These are phyloP conservation scores for Closterium sp. DNA, from an alignment of 139 green algal species.

Conservation along the genomic window DNA sequence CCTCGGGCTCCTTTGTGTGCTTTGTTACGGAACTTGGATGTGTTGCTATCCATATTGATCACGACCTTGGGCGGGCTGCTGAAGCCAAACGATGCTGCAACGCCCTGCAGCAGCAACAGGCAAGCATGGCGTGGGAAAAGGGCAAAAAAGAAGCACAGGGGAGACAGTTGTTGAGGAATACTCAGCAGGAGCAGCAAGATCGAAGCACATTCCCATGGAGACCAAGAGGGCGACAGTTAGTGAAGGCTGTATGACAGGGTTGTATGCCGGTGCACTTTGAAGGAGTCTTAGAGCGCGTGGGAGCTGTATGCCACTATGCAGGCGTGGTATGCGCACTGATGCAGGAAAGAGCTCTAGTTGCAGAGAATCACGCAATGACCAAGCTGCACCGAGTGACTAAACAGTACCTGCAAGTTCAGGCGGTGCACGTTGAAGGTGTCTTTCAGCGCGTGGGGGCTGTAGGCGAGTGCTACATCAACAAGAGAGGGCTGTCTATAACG, in stretches of 20 bases:
- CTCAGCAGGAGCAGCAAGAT: neutral
- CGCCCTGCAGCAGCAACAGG: conserved; percentile 49
- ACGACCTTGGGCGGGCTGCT: conserved; percentile 71
- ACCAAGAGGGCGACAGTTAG: too few species aligned
- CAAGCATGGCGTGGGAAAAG: conserved; percentile 2
- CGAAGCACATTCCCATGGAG: too few species aligned
- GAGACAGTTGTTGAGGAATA: neutral
- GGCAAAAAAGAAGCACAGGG: neutral
- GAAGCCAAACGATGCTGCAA: conserved; percentile 94
- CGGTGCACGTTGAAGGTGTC: conserved; percentile 96
- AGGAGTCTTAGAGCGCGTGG: too few species aligned
- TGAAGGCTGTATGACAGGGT: too few species aligned
- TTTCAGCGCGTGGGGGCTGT: conserved; percentile 95
- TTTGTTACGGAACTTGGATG: conserved; percentile 84
- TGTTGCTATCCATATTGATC: conserved; percentile 67
- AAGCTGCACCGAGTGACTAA: too few species aligned
- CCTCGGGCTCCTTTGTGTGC: conserved; percentile 17
- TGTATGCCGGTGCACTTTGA: too few species aligned
- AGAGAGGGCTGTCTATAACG: too few species aligned
- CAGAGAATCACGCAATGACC: too few species aligned
- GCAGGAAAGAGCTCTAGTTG: too few species aligned
- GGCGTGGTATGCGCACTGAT: too few species aligned
- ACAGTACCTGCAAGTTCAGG: conserved; percentile 72
- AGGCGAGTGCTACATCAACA: too few species aligned
- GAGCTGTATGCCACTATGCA: too few species aligned